phyloP scores from a whole-genome alignment of 306 rosid genomes.

The Sesbania bispinosa region DNA sequence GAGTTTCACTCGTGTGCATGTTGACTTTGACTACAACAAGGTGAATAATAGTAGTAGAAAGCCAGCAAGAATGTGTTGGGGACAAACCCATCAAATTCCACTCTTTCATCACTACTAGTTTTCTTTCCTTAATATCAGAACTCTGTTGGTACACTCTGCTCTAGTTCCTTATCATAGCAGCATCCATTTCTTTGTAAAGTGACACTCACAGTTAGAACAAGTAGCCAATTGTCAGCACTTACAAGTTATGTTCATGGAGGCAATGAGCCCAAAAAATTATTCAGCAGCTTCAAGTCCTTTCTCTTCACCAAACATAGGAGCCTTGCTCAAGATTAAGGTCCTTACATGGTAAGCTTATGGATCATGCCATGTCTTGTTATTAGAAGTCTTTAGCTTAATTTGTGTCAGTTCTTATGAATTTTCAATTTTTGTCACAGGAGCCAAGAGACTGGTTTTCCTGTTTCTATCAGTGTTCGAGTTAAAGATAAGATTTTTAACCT shows the following conservation, averaged over 20 bases:
- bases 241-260: slow-evolving; percentile 52
- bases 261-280: slow-evolving; percentile 46
- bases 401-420: not conserved
- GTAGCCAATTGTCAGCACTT: not conserved
- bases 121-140: no score
- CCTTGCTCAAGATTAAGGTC: slow-evolving; percentile 79
- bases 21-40: slow-evolving; percentile 54
- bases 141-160: no score
- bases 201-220: slow-evolving; percentile 13
- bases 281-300: slow-evolving; percentile 66
- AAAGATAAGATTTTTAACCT: slow-evolving; percentile 59
- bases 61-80: slow-evolving; percentile 47
- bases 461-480: slow-evolving; percentile 55
- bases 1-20: slow-evolving; percentile 83
- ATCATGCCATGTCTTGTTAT: not conserved
- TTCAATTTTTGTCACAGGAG: slow-evolving; percentile 57
- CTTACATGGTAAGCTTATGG: slow-evolving; percentile 65
- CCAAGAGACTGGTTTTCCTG: slow-evolving; percentile 86
- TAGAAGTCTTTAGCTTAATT: not conserved
- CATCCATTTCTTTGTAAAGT: slow-evolving; percentile 19
- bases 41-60: not conserved
- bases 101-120: no score
- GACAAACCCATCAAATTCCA: slow-evolving; percentile 33
- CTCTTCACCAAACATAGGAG: slow-evolving; percentile 75
- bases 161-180: no score